Base-by-base conservation (phyloP, 2,329 filamentous ascomycete genomes). In the Phialemonium atrogriseum region DNA sequence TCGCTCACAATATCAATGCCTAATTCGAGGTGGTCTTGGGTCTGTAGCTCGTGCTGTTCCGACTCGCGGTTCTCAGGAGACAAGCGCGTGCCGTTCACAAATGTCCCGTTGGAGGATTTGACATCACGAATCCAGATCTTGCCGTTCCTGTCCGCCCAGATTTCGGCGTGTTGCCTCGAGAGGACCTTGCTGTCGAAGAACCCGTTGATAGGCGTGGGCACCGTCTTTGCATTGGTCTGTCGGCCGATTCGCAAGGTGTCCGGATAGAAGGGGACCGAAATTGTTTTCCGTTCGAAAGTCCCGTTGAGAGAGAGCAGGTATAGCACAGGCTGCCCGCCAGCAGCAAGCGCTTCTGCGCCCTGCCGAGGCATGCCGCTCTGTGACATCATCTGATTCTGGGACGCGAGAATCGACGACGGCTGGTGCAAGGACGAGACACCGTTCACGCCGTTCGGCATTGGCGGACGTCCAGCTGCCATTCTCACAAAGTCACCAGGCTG, bases 1-100 rank as follows among this genome's bases (percentile, higher is more conserved):
- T 98, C 91, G 57, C 86, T 94, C 31, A 98, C 89, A 50, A 98
- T 98, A 52, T 98, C 91, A 48, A 98, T 98, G 34, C 91, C 91
- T 21, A 98, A 70, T 53, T 98, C 91, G 32, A 98, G 66, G 41
- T 91, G 85, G 52, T 98, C 91, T 43, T 86, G 80, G 37, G 89
- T 87, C 49, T 88, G 81, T 20, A 98, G 65, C 52, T 96, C 89
- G 52, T 95, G 86, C 0, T 91, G 88, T 39, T 96, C 91, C 0
- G 89, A 96, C 58, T 98, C 91, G 46, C 88, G 78, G 49, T 95
- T 98, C 55, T 98, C 91, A 33, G 79, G 84, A 3, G 91, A 96
- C 37, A 98, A 59, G 18, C 91, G 79, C 33, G 82, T 77, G 13
- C 87, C 87, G 49, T 98, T 98, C 45, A 98, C 89, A 57, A 98